Conservation (phyloP, 2,329 filamentous ascomycete genomes). For the Sporothrix curviconia region DNA sequence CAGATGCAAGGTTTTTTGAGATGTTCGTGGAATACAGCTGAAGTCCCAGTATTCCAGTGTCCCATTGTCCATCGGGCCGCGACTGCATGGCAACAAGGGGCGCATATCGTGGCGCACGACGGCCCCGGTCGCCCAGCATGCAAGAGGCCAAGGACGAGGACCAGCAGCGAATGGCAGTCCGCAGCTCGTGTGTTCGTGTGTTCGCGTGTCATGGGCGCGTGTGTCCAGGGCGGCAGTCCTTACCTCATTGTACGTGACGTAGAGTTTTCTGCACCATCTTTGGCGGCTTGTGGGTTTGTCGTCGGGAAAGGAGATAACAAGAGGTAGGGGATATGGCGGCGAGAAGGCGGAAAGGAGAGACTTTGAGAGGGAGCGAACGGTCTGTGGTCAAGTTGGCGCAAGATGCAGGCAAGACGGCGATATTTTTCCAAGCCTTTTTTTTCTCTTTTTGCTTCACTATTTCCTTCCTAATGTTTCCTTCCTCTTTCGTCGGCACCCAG, state of each 20-base stretch:
- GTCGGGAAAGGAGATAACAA: too few relatives aligned
- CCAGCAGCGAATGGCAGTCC: too few relatives aligned
- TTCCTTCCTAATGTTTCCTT: not conserved
- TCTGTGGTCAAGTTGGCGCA: not conserved
- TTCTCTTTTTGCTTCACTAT: not conserved
- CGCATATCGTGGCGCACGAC: not conserved
- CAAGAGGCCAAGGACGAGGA: not conserved
- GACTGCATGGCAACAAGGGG: not conserved
- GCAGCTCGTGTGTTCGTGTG: not conserved
- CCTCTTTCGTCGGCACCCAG: not conserved
- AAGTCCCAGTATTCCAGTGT: too few relatives aligned
- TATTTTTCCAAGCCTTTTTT: not conserved
- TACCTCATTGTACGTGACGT: conserved; percentile 90
- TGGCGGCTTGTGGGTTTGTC: conserved; percentile 28
- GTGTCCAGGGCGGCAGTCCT: conserved; percentile 23
- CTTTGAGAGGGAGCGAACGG: not conserved
- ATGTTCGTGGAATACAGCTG: too few relatives aligned
- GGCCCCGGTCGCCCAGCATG: not conserved
- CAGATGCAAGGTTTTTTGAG: not conserved
- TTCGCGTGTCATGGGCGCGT: not conserved
- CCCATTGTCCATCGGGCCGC: not conserved
- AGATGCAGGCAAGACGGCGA: not conserved
- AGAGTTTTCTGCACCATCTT: conserved; percentile 79
- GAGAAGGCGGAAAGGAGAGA: not conserved
- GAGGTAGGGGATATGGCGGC: not conserved